Evolutionary conservation across 257 asterid genomes (phyloP).

Genomic region (Osmanthus fragrans): DNA sequence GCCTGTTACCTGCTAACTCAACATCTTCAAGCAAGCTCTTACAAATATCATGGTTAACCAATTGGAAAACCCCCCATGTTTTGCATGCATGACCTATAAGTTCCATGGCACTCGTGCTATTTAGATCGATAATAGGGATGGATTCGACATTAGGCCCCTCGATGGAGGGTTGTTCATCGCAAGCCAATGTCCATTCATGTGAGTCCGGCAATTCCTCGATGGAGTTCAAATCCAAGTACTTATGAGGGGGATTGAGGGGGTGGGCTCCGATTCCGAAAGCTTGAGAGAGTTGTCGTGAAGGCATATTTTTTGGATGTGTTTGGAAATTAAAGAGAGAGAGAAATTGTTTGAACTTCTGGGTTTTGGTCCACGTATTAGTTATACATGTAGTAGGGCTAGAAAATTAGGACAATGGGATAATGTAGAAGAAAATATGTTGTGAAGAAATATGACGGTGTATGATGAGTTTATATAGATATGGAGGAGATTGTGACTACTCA

Average conservation of each 20-base stretch:
- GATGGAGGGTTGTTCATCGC: conserved; percentile 22
- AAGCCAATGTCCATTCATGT: conserved; percentile 71
- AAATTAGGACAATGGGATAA: conserved; percentile 13
- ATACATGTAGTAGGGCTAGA: conserved; percentile 21
- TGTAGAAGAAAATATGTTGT: conserved; percentile 33
- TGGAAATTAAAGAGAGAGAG: conserved; percentile 5
- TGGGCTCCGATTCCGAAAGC: conserved; percentile 21
- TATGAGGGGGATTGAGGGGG: conserved; percentile 33
- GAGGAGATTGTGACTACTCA: conserved; percentile 48
- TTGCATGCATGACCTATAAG: conserved; percentile 85
- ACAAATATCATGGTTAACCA: conserved; percentile 56
- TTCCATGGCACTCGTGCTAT: conserved; percentile 37
- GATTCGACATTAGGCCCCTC: conserved; percentile 23
- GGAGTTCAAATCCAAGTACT: conserved; percentile 60
- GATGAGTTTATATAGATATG: conserved; percentile 48
- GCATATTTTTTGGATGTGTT: conserved; percentile 37
- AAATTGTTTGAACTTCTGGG: background rate
- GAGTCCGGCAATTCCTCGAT: conserved; percentile 77
- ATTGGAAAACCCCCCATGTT: conserved; percentile 86
- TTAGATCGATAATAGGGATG: conserved; percentile 69
- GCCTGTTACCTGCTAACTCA: conserved; percentile 39
- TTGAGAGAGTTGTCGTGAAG: conserved; percentile 44
- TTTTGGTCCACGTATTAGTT: conserved; percentile 27
- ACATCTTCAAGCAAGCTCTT: conserved; percentile 39
- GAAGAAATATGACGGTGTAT: conserved; percentile 23